phyloP scores from a whole-genome alignment of 2,329 filamentous ascomycete genomes.

The Exophiala aquamarina region DNA sequence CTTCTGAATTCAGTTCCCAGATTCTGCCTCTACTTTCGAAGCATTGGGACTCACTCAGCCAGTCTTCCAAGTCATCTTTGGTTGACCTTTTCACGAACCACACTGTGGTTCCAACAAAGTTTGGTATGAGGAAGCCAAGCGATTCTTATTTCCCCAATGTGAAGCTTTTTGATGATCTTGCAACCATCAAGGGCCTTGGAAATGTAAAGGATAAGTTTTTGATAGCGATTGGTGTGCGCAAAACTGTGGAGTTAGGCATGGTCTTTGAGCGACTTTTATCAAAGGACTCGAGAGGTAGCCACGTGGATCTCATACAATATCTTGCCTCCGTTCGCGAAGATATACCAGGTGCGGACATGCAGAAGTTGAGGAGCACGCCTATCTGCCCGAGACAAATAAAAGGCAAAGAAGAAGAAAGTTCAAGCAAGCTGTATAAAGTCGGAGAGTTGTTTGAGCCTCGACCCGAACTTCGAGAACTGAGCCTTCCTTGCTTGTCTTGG shows the following conservation, averaged over 20 bases:
- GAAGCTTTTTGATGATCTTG: conserved; percentile 90
- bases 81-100: conserved; percentile 64
- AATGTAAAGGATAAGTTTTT: conserved; percentile 90
- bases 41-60: conserved; percentile 79
- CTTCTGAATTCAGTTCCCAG: conserved; percentile 71
- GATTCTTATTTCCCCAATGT: conserved; percentile 95
- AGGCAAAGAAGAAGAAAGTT: conserved; percentile 53
- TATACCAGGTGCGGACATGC: conserved; percentile 79
- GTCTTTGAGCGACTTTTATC: conserved; percentile 84
- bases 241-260: conserved; percentile 90
- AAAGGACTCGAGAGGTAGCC: conserved; percentile 68
- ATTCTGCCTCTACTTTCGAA: conserved; percentile 81
- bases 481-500: conserved; percentile 79
- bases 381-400: conserved; percentile 77
- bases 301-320: conserved; percentile 93
- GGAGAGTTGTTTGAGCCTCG: conserved; percentile 81
- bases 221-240: conserved; percentile 78
- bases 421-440: conserved; percentile 62
- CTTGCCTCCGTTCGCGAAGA: conserved; percentile 85
- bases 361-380: conserved; percentile 71
- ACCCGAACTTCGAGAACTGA: conserved; percentile 65
- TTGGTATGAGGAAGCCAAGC: conserved; percentile 79
- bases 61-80: conserved; percentile 65
- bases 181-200: conserved; percentile 72
- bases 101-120: conserved; percentile 83